Percentiles rank a stretch among this genome's conserved stretches.
These are phyloP conservation scores for Eucalyptus cladocalyx DNA, from an alignment of 345 rosid species.

Conservation along the genomic window DNA sequence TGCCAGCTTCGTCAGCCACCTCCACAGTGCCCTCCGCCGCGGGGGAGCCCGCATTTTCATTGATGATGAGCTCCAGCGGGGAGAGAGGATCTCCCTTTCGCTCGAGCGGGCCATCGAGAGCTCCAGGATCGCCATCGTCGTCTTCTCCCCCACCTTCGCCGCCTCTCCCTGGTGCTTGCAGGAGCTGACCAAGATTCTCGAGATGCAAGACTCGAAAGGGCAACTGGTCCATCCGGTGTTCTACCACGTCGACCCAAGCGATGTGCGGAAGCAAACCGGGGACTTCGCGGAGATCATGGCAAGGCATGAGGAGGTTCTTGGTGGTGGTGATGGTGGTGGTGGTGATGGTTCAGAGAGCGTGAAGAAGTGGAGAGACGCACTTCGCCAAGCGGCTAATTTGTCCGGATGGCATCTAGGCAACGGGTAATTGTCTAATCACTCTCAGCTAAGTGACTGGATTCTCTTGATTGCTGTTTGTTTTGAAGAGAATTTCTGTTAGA, in stretches of 20 bases:
- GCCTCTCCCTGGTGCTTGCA: conserved; percentile 12
- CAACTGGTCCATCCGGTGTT: conserved; percentile 7
- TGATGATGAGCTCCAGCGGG: not conserved
- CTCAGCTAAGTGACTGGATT: not conserved
- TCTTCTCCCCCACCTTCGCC: conserved; percentile 7
- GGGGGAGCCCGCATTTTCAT: not conserved
- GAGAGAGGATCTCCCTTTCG: not conserved
- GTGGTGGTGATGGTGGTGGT: not conserved
- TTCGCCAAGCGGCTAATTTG: not conserved
- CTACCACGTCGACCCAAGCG: not conserved
- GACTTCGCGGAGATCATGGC: not conserved
- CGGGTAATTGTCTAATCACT: not conserved
- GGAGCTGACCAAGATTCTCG: conserved; percentile 5
- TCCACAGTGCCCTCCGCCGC: not conserved
- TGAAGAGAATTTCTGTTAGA: not conserved
- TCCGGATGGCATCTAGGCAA: not conserved
- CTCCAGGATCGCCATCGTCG: not conserved
- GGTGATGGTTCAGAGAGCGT: not conserved
- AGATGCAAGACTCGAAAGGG: not conserved
- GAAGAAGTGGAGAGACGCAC: conserved; percentile 1
- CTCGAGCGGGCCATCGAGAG: conserved; percentile 4
- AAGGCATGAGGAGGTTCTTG: not conserved
- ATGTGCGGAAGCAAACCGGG: not conserved
- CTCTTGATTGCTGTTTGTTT: not conserved
- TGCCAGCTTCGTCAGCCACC: conserved; percentile 2